Evolutionary conservation across 345 rosid species (phyloP).

Genomic region (Eucalyptus viminalis): DNA sequence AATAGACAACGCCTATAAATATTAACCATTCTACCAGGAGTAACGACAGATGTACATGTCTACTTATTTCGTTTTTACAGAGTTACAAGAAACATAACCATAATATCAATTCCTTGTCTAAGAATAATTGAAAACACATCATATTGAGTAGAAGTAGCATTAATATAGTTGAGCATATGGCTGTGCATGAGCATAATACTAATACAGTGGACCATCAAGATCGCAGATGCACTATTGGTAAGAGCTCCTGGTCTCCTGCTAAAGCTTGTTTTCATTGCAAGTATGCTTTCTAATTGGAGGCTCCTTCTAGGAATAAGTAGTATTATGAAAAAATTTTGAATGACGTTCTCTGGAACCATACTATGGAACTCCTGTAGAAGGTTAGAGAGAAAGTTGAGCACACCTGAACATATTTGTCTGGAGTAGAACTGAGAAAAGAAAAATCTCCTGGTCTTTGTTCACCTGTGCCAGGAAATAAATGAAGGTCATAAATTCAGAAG

Average conservation of each 20-base stretch:
- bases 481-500: not conserved
- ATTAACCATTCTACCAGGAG: not conserved
- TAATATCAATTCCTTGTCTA: not conserved
- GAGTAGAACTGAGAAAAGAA: conserved; percentile 36
- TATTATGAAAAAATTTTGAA: not conserved
- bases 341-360: not conserved
- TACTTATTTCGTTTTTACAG: not conserved
- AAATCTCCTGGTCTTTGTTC: conserved; percentile 68
- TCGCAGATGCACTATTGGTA: not conserved
- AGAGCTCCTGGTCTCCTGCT: not conserved
- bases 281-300: not conserved
- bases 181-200: not conserved
- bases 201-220: not conserved
- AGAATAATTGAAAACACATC: not conserved
- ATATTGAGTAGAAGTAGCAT: not conserved
- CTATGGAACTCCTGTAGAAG: not conserved
- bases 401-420: conserved; percentile 58
- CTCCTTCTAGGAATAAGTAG: not conserved
- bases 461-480: conserved; percentile 24
- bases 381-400: not conserved
- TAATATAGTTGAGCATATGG: not conserved
- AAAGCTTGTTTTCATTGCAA: not conserved
- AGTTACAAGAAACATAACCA: not conserved
- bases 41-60: not conserved
- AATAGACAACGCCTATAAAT: not conserved